These are phyloP conservation scores for Podaxis rugospora DNA, from an alignment of 768 basidiomycete species.

Conservation along the genomic window DNA sequence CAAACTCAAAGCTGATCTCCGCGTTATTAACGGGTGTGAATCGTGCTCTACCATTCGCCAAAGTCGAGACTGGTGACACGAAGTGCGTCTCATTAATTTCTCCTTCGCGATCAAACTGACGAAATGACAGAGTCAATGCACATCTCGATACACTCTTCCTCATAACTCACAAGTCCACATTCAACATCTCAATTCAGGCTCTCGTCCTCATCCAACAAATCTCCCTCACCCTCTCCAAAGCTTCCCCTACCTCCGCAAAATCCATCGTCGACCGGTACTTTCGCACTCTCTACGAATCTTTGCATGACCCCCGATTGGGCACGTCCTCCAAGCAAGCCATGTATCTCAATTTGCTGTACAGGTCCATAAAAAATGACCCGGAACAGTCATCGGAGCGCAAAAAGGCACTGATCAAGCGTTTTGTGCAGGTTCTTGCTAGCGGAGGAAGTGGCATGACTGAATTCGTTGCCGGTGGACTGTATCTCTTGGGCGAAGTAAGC, in stretches of 20 bases:
- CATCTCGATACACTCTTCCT: conserved; percentile 93
- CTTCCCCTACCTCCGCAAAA: conserved; percentile 33
- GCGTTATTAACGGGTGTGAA: conserved; percentile 94
- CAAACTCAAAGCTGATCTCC: conserved; percentile 77
- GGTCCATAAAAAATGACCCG: conserved; percentile 68
- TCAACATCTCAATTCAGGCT: conserved; percentile 94
- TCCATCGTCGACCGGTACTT: conserved; percentile 65
- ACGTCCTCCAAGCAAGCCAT: conserved; percentile 91
- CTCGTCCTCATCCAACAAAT: conserved; percentile 88
- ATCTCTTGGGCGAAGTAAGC: conserved; percentile 80
- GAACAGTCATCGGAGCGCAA: conserved; percentile 49
- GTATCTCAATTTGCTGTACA: conserved; percentile 94
- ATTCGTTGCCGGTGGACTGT: conserved; percentile 86
- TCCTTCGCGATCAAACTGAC: not conserved
- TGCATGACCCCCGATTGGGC: conserved; percentile 78
- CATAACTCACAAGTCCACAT: conserved; percentile 93
- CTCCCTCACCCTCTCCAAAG: conserved; percentile 43
- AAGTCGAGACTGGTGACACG: conserved; percentile 62
- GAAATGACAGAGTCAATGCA: conserved; percentile 55
- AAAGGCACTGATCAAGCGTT: conserved; percentile 76
- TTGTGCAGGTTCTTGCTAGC: conserved; percentile 73
- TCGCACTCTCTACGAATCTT: conserved; percentile 84
- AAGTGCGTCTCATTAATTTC: conserved; percentile 41
- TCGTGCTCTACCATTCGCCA: conserved; percentile 90
- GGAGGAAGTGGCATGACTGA: conserved; percentile 75